A percentile compares a stretch with the other conserved stretches of the same genome.
Conservation (phyloP, 1,139 yeast genomes). For the Scheffersomyces lignicola region DNA sequence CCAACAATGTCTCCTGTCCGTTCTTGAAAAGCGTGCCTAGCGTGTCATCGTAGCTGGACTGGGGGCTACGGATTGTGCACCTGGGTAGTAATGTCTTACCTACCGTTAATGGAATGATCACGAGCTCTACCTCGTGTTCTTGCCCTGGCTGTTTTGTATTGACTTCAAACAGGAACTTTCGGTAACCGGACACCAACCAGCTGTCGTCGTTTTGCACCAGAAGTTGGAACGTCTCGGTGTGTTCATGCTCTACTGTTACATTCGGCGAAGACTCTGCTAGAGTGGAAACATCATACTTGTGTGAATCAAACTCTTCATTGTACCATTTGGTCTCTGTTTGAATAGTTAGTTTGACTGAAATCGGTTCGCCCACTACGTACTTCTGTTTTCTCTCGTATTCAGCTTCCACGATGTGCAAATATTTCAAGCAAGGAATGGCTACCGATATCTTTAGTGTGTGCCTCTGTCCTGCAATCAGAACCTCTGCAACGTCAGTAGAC, state of each 20-base stretch:
- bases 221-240: slow-evolving; percentile 26
- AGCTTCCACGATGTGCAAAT: slow-evolving; percentile 51
- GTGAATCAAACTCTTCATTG: slow-evolving; percentile 10
- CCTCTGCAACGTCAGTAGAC: not conserved
- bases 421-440: slow-evolving; percentile 51
- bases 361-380: slow-evolving; percentile 65
- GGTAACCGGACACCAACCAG: slow-evolving; percentile 74
- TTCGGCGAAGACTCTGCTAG: slow-evolving; percentile 29
- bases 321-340: slow-evolving; percentile 51
- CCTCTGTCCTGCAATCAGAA: slow-evolving; percentile 4
- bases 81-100: slow-evolving; percentile 74
- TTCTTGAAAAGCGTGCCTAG: slow-evolving; percentile 68
- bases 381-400: slow-evolving; percentile 37
- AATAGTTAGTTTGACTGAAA: slow-evolving; percentile 43
- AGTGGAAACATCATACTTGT: slow-evolving; percentile 13
- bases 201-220: slow-evolving; percentile 40
- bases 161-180: slow-evolving; percentile 46
- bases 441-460: slow-evolving; percentile 46
- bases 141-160: slow-evolving; percentile 17
- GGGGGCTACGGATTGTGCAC: slow-evolving; percentile 15
- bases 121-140: slow-evolving; percentile 32
- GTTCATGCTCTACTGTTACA: not conserved
- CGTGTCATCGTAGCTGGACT: slow-evolving; percentile 29
- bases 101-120: slow-evolving; percentile 69
- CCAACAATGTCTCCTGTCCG: slow-evolving; percentile 65